Evolutionary conservation across 129 eudicot genomes (phyloP), one percentile per base, ranked within the genome.

Genomic region (Chrysanthemum makinoi): DNA sequence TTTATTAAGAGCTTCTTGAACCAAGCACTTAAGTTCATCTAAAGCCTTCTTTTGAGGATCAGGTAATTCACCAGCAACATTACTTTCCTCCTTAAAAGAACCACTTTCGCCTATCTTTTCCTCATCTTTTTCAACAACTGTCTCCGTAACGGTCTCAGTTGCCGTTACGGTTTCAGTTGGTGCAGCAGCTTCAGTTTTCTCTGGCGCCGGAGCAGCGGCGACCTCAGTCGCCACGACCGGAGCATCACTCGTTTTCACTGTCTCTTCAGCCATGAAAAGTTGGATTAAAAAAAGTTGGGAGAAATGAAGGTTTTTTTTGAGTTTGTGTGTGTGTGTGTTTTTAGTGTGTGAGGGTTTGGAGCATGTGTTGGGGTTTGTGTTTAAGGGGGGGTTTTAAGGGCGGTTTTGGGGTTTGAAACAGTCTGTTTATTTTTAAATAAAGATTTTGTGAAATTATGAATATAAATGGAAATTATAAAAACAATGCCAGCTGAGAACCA

Each of bases 21-120:
- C 85, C 70, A 92, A 64, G 56, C 17, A 24, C 26, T 89, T 92
- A 43, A 89, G 80, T 19, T 93, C 96, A 58, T 81, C 98, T 15
- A 89, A 54, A 14, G 95, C 96, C 35, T 85, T 77, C 79, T 85
- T 83, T 17, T 93, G 86, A 1, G 86, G 86, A 47, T 89, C 87
- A 13, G 91, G 84, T 11, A 87, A 86, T 13, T 88, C 89, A 49
- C 83, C 92, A 7, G 76, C 98, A 63, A 86, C 84, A 57, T 89
- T 91, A 65, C 84, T 68, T 51, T 88, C 96, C 77, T 91, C 97
- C 79, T 91, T 84, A 50, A 91, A 88, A 0, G 91, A 86, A 6
- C 73, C 74, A 17, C 96, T 81, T 77, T 85, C 95, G 10, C 76
- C 22, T 4, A 87, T 58, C 74, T 87, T 83, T 76, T 76, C 86